Evolutionary conservation across 306 rosid genomes (phyloP).

Genomic region (Senna tora): DNA sequence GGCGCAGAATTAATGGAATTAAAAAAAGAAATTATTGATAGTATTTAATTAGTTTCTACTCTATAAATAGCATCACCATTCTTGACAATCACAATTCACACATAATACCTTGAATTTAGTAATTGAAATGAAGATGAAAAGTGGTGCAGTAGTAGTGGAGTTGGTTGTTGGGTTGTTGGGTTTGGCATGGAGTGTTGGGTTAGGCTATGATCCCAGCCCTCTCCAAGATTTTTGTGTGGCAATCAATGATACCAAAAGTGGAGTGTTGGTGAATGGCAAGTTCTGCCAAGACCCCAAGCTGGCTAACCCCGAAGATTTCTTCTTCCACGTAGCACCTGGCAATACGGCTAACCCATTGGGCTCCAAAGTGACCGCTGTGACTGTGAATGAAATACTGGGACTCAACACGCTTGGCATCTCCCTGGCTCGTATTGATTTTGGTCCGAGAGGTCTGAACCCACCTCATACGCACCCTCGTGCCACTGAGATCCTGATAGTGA

Average conservation of each 20-base stretch:
- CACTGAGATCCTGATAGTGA: constrained; percentile 37
- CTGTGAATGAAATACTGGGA: constrained; percentile 33
- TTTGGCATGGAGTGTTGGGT: constrained; percentile 38
- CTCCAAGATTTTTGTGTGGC: constrained; percentile 49
- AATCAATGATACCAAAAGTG: constrained; percentile 43
- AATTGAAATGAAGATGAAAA: too few relatives aligned
- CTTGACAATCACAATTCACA: too few relatives aligned
- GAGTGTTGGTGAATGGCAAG: constrained; percentile 45
- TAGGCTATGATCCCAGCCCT: constrained; percentile 47
- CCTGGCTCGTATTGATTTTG: constrained; percentile 42
- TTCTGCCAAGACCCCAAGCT: constrained; percentile 46
- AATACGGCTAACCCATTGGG: constrained; percentile 40
- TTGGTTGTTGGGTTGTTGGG: constrained; percentile 19
- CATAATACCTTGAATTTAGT: too few relatives aligned
- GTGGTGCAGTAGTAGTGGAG: constrained; percentile 6
- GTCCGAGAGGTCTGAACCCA: constrained; percentile 40
- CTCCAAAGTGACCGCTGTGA: constrained; percentile 24
- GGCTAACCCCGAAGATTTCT: constrained; percentile 37
- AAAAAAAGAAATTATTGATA: too few relatives aligned
- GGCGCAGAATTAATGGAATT: too few relatives aligned
- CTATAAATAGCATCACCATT: too few relatives aligned
- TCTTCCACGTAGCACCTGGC: constrained; percentile 30
- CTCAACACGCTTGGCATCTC: constrained; percentile 47
- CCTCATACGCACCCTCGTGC: constrained; percentile 46
- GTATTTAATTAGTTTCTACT: too few relatives aligned